Evolutionary conservation across 306 rosid genomes (phyloP), one percentile per base, ranked within the genome.

Genomic region (Cicer judaicum): DNA sequence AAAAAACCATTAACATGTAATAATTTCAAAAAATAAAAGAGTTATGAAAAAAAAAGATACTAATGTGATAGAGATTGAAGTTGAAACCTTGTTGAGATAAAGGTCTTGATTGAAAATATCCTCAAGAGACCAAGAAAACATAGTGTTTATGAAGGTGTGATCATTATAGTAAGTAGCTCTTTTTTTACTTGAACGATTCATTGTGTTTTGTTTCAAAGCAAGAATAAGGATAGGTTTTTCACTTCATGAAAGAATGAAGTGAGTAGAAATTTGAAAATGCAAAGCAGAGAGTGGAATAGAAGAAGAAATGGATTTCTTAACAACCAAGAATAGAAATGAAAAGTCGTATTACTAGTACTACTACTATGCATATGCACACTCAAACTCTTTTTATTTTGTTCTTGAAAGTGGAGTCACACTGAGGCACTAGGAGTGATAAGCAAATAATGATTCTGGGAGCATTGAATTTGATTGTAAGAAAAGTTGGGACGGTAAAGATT

Each of bases 41-140:
- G 36, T 29, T 3, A 29, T 29, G 36, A 1, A 1, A 1, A 36
- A 10, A 1, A 15, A 50, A 11, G 44, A 8, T 11, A 29, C 36
- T 29, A 53, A n/a, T 1, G 18, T 16, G 39, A 1, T n/a, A 44
- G 1, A 29, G 0, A 60, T 7, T 38, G 5, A 72, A 66, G 4
- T 42, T 39, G 59, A 62, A 68, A 88, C 93, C 92, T 81, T 29
- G 63, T 74, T 18, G 39, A 41, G 67, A 78, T 77, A 86, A 13
- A 86, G 85, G 44, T 84, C 71, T 40, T 85, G 29, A 16, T 85
- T 73, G 78, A 55, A 61, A 71, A 90, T 85, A 73, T 88, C 85
- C 39, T 85, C 73, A 4, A 90, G 68, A 8, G 96, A 81, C 96
- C 93, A 91, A 21, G 92, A 85, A 69, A 88, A 76, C 8, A 91